phyloP scores from a whole-genome alignment of 257 asterid species.

The Petunia secreta region DNA sequence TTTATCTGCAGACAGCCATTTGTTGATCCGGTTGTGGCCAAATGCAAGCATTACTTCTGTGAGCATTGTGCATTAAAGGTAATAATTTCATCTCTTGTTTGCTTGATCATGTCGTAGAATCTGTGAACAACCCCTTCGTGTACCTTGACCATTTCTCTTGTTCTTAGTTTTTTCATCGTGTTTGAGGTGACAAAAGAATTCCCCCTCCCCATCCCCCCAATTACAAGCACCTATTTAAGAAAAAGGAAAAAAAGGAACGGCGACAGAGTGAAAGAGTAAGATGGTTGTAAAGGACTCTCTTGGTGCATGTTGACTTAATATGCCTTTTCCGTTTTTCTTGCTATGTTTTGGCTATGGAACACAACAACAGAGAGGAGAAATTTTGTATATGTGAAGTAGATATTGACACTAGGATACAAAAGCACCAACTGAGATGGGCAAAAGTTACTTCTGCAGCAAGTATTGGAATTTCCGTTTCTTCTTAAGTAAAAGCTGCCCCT shows the following conservation, averaged over 20 bases:
- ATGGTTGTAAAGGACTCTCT: constrained; percentile 6
- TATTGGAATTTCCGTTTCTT: background rate
- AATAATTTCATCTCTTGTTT: constrained; percentile 22
- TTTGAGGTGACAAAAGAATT: constrained; percentile 1
- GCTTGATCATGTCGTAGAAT: background rate
- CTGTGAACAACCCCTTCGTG: background rate
- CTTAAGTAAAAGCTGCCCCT: background rate
- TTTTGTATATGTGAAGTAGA: background rate
- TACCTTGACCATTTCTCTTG: constrained; percentile 10
- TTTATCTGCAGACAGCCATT: constrained; percentile 90
- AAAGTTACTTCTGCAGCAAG: background rate
- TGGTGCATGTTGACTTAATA: background rate
- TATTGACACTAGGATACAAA: background rate
- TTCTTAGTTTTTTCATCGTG: background rate
- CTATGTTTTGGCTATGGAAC: too few relatives aligned
- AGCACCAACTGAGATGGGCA: constrained; percentile 1
- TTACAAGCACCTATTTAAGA: background rate
- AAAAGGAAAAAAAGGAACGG: background rate
- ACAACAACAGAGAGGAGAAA: background rate
- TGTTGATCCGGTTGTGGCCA: constrained; percentile 86
- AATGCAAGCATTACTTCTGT: constrained; percentile 96
- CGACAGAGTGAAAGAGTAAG: background rate
- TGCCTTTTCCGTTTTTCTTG: too few relatives aligned
- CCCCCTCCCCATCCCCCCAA: background rate
- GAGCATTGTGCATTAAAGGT: constrained; percentile 97